These are phyloP conservation scores for Globisporangium heterothallicum DNA, from an alignment of 352 stramenopile species.

Conservation along the genomic window DNA sequence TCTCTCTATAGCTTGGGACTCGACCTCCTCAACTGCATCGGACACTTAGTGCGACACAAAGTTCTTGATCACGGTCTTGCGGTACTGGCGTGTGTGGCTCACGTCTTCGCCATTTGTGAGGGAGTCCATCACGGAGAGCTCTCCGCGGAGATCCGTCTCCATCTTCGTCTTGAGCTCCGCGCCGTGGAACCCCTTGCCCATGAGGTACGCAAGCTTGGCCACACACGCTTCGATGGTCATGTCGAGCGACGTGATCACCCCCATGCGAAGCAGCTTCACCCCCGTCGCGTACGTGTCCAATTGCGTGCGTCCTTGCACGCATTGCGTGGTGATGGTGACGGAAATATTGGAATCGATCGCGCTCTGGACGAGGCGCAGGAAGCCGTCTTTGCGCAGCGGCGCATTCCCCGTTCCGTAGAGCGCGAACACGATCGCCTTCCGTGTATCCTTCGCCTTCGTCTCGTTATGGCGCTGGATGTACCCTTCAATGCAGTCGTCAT, in stretches of 20 bases:
- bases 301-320: slow-evolving; percentile 89
- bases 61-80: slow-evolving; percentile 72
- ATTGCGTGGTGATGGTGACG: slow-evolving; percentile 94
- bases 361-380: slow-evolving; percentile 82
- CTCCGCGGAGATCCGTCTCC: slow-evolving; percentile 77
- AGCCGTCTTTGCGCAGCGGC: slow-evolving; percentile 81
- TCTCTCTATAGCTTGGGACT: slow-evolving; percentile 1
- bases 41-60: slow-evolving; percentile 57
- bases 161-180: slow-evolving; percentile 72
- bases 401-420: slow-evolving; percentile 96
- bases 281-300: slow-evolving; percentile 93
- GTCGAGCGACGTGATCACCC: slow-evolving; percentile 93
- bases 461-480: slow-evolving; percentile 68
- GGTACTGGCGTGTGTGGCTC: slow-evolving; percentile 51
- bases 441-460: slow-evolving; percentile 20
- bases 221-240: slow-evolving; percentile 95
- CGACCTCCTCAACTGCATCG: background rate
- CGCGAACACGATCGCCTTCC: slow-evolving; percentile 88
- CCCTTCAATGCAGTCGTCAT: slow-evolving; percentile 80
- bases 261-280: slow-evolving; percentile 81
- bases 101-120: slow-evolving; percentile 59
- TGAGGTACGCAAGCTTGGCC: slow-evolving; percentile 93
- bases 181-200: slow-evolving; percentile 80
- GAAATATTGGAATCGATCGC: slow-evolving; percentile 81
- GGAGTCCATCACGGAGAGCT: slow-evolving; percentile 72